Evolutionary conservation across 164 flowering plant genomes (phyloP), one percentile per base, ranked within the genome.

Genomic region (Nelumbo lutea): DNA sequence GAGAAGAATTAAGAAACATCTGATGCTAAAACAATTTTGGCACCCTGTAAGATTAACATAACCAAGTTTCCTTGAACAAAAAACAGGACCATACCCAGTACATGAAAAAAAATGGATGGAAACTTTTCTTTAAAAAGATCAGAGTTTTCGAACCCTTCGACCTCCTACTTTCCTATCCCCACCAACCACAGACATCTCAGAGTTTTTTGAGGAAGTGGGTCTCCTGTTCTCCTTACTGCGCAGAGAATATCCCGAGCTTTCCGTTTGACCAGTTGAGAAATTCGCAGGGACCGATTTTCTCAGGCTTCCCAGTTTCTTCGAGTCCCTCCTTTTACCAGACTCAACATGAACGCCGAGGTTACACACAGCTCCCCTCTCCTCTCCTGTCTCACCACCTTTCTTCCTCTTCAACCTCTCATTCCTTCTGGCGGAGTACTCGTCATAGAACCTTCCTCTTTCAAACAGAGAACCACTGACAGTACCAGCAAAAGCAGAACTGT

Each of bases 321-420:
- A 68, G 42, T 79, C 87, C 67, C 79, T 81, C 62, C 76, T 84
- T 67, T 87, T 91, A 6, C 83, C 77, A 51, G 87, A 74, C 46
- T 87, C 93, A 42, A 81, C 79, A n/a, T 71, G 79, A 0, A 88
- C 90, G 1, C 93, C 86, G 1, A 86, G 83, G 64, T 77, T 76
- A 65, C 77, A 75, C 8, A 69, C 65, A 7, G 70, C 52, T 58
- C 70, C 80, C 59, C 68, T 72, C 58, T 74, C 82, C 9, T 69
- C 80, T 68, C 66, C 87, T n/a, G 66, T 69, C 47, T 73, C 84
- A 11, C 79, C 72, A 7, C 48, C 4, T 61, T 79, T 83, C 87
- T 87, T 93, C 68, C 86, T 85, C 80, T 77, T 90, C 71, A 90
- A 80, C 84, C 90, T 84, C 79, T 93, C 98, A 65, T 88, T 92